Percentiles rank a stretch among this genome's conserved stretches.
These are phyloP conservation scores for Niebla homalea DNA, from an alignment of 495 filamentous ascomycete species.

Conservation along the genomic window DNA sequence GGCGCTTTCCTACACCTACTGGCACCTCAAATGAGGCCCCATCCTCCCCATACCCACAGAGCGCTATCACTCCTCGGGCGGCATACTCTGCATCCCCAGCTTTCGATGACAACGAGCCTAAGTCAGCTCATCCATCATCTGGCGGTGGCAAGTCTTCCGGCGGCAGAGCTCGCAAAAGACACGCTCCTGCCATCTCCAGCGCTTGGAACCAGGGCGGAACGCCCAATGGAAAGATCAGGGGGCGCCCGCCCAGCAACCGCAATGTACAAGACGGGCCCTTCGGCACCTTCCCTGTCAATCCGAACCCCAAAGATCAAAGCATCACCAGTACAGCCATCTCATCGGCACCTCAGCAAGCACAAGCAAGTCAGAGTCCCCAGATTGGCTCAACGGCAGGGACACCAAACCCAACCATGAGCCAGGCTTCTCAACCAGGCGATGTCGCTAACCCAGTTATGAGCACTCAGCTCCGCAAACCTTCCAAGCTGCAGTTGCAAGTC, in stretches of 20 bases:
- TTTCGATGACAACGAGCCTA: conserved; percentile 49
- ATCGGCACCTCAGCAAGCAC: conserved; percentile 8
- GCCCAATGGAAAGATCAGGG: conserved; percentile 61
- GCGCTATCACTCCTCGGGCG: conserved; percentile 57
- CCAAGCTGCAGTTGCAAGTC: conserved; percentile 65
- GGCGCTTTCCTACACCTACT: conserved; percentile 20
- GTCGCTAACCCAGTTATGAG: conserved; percentile 9
- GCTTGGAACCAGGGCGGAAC: conserved; percentile 68
- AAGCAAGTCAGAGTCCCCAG: conserved; percentile 9
- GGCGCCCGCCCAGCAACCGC: conserved; percentile 73
- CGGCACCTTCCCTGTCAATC: conserved; percentile 72
- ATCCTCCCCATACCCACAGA: conserved; percentile 59
- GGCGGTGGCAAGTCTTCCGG: conserved; percentile 27
- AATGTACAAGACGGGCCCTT: conserved; percentile 65
- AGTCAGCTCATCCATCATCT: conserved; percentile 52
- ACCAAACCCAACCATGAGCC: neutral
- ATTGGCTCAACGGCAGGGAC: neutral
- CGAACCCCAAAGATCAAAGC: conserved; percentile 26
- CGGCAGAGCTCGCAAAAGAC: conserved; percentile 51
- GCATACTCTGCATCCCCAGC: conserved; percentile 35
- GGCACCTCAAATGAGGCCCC: conserved; percentile 38
- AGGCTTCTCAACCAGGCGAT: conserved; percentile 16
- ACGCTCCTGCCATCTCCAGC: conserved; percentile 88
- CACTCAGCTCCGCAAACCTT: conserved; percentile 30
- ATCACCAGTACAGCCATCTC: conserved; percentile 19